Evolutionary conservation across 2,329 filamentous ascomycete genomes (phyloP), one percentile per base, ranked within the genome.

Genomic region (Phialophora expanda): DNA sequence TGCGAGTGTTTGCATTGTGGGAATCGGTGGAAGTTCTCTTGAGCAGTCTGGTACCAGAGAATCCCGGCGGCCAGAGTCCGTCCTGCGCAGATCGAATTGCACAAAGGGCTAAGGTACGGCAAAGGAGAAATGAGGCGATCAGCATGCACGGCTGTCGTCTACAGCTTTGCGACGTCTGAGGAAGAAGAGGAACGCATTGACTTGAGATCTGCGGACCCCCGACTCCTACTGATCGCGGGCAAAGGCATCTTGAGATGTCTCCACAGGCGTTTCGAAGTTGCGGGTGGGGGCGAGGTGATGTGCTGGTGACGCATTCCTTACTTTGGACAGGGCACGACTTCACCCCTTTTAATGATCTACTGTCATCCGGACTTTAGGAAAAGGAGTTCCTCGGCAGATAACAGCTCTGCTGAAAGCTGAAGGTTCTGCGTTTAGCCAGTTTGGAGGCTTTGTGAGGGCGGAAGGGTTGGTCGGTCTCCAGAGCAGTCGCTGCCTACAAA

Each of bases 1-100:
- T 82, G 80, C 72, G 81, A 80, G 48, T 82, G 80, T 70, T 57
- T 81, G 73, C 79, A 79, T 72, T 82, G 80, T 66, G 80, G 80
- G 53, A 82, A 82, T 73, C 79, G 80, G 48, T 82, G 80, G 80
- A 73, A 73, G 58, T 73, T 73, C 50, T 71, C 70, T 50, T 68
- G 56, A 65, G 38, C 24, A 8, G 20, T 17, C 30, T 44, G 11
- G 26, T 34, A 28, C 22, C 26, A 9, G 8, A 44, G 7, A 22
- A 5, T 61, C 11, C n/a, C 17, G 22, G 11, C 11, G 20, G 48
- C 9, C 14, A 12, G 48, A 9, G 20, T 26, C 20, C 12, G 11
- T 26, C 20, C 53, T 53, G 26, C 12, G 20, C 58, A n/a, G 24
- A 24, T 34, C 41, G 20, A 14, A 30, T 11, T 34, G 24, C 24